Conservation (phyloP, 495 filamentous ascomycete species). For the Hypoxylon crocopeplum region DNA sequence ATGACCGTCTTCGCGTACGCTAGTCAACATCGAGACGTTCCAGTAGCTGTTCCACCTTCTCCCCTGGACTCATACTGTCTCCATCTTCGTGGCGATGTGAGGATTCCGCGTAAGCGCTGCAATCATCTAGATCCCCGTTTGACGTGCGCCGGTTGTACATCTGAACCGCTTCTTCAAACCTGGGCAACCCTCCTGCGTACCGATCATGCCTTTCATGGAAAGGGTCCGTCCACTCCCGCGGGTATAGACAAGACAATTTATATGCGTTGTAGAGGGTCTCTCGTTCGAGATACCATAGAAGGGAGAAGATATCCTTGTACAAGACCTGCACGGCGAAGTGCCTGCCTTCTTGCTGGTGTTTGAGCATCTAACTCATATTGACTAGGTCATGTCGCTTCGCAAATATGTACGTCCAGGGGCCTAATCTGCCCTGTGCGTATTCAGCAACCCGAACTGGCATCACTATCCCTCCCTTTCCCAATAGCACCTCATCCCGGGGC, state of each 20-base stretch:
- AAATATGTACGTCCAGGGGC: slow-evolving; percentile 7
- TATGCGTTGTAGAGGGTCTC: not conserved
- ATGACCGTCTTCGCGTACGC: no score
- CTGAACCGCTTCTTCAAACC: not conserved
- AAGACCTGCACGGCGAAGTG: slow-evolving; percentile 10
- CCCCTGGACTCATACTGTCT: no score
- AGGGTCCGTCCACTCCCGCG: slow-evolving; percentile 15
- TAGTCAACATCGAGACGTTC: no score
- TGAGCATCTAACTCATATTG: not conserved
- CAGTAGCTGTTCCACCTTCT: no score
- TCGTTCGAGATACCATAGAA: slow-evolving; percentile 18
- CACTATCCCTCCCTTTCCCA: not conserved
- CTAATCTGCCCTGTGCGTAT: not conserved
- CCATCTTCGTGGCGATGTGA: no score
- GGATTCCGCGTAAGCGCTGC: no score
- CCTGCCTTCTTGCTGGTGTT: not conserved
- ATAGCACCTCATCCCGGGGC: slow-evolving; percentile 2
- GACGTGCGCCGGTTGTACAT: slow-evolving; percentile 9
- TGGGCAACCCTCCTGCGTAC: not conserved
- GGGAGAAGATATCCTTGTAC: slow-evolving; percentile 15
- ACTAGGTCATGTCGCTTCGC: not conserved
- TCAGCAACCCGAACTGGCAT: slow-evolving; percentile 14
- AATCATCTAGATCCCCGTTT: not conserved
- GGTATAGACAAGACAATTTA: slow-evolving; percentile 5
- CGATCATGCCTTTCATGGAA: not conserved